phyloP scores from a whole-genome alignment of 345 rosid species.

The Populus tremula region DNA sequence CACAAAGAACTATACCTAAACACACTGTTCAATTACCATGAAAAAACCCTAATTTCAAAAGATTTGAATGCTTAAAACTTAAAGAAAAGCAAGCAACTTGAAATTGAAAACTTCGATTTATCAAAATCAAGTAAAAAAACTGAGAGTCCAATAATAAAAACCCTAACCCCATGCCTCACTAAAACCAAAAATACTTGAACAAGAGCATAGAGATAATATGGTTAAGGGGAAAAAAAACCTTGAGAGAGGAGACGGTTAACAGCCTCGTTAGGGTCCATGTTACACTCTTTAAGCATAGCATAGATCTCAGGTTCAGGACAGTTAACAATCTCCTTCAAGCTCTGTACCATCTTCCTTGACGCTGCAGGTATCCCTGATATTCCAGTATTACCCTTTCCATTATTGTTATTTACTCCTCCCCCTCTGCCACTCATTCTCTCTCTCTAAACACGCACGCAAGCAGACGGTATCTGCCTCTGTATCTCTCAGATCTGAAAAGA shows the following conservation, averaged over 20 bases:
- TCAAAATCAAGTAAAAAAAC: not conserved
- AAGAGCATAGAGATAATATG: not conserved
- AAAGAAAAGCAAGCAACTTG: not conserved
- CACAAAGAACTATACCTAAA: not conserved
- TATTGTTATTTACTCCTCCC: slow-evolving; percentile 31
- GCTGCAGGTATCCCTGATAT: slow-evolving; percentile 66
- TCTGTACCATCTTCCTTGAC: slow-evolving; percentile 79
- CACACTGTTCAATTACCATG: not conserved
- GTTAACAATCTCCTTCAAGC: slow-evolving; percentile 96
- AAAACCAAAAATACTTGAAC: not conserved
- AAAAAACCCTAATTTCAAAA: not conserved
- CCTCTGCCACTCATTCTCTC: slow-evolving; percentile 54
- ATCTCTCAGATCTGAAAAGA: slow-evolving; percentile 23
- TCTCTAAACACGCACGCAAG: slow-evolving; percentile 1
- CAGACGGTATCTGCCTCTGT: not conserved
- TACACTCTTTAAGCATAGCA: slow-evolving; percentile 87
- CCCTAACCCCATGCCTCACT: not conserved
- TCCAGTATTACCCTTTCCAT: slow-evolving; percentile 54
- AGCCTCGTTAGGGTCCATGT: slow-evolving; percentile 99
- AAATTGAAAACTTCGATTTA: not conserved
- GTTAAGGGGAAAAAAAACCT: slow-evolving; percentile 41
- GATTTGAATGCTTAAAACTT: not conserved
- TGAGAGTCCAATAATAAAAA: not conserved
- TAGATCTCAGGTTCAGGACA: slow-evolving; percentile 93
- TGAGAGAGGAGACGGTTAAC: slow-evolving; percentile 90